Evolutionary conservation across 1,284 basidiomycete genomes (phyloP), one percentile per base, ranked within the genome.

Genomic region (Malassezia caprae): DNA sequence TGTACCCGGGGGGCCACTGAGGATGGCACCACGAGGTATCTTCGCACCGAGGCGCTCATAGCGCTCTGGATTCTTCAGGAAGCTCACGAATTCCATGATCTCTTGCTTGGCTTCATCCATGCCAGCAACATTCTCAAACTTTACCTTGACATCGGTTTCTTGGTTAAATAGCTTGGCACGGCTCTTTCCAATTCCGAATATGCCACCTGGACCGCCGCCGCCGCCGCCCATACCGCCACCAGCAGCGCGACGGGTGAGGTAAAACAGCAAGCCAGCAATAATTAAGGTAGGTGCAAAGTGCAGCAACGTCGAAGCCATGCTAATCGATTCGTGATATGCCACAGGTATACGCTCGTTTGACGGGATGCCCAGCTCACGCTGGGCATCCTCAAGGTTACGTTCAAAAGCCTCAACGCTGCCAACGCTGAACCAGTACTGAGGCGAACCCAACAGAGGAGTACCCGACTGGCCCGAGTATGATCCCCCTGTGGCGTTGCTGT

Each of bases 81-180:
- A 98, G 69, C 91, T 93, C 75, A 99, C 94, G 73, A 98, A 99
- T 76, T 99, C 93, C 89, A 96, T 96, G 68, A 99, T 94, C 79
- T 99, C 93, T 79, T 93, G 88, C 80, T 99, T 99, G 51, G 91
- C 93, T 78, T 99, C 93, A 78, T 99, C 93, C 91, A 96, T 96
- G 42, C 93, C 93, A 26, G 93, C 93, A 21, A 98, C 89, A 75
- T 98, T 89, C 77, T 83, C 84, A 79, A 98, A 98, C 73, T 88
- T 88, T 67, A 87, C 85, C 73, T 85, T 87, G 69, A 98, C 86
- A 56, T 93, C 88, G 37, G 87, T 90, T 72, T 99, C 93, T 78
- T 94, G 88, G 80, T 96, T 96, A 79, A 96, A 98, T 76, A 96
- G 80, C 78, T 86, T 90, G 21, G 94, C 93, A 61, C 82, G 84